Conservation (phyloP, 805 yeast species). For the Monosporozyma solicola region DNA sequence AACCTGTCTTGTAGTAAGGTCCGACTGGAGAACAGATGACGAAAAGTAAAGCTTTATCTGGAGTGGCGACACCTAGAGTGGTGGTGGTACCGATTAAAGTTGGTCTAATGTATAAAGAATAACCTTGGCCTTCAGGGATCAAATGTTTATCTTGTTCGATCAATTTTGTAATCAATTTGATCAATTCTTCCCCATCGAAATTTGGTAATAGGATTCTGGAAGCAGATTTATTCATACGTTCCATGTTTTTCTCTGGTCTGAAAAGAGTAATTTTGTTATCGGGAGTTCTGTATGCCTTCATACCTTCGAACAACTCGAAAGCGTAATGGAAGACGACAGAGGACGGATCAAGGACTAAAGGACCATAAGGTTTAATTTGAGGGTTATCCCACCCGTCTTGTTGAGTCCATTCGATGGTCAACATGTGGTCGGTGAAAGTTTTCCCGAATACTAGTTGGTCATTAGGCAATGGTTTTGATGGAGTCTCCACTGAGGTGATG, state of each 20-base stretch:
- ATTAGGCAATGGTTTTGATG: constrained; percentile 48
- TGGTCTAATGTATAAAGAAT: constrained; percentile 87
- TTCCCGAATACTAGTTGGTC: constrained; percentile 61
- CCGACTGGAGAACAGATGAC: constrained; percentile 95
- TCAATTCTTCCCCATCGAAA: constrained; percentile 68
- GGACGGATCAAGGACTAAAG: constrained; percentile 72
- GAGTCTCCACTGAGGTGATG: constrained; percentile 37
- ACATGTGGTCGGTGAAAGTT: constrained; percentile 79
- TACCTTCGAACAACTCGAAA: constrained; percentile 89
- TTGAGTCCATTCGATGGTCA: constrained; percentile 72
- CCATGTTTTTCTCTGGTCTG: constrained; percentile 87
- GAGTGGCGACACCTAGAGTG: constrained; percentile 76
- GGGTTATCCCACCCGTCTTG: constrained; percentile 83
- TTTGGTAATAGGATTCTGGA: constrained; percentile 80
- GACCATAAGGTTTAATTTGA: constrained; percentile 73
- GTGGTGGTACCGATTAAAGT: constrained; percentile 89
- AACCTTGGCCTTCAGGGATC: constrained; percentile 79
- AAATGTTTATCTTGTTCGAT: constrained; percentile 63
- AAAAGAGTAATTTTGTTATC: constrained; percentile 68
- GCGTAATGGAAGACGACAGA: constrained; percentile 88
- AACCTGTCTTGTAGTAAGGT: constrained; percentile 91
- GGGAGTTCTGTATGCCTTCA: constrained; percentile 72
- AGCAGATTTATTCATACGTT: constrained; percentile 83
- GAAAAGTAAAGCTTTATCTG: constrained; percentile 69
- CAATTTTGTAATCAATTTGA: constrained; percentile 65